Percentiles rank a stretch among this genome's conserved stretches.
Evolutionary conservation across 1,284 basidiomycete genomes (phyloP).

Genomic region (Puccinia novopanici): DNA sequence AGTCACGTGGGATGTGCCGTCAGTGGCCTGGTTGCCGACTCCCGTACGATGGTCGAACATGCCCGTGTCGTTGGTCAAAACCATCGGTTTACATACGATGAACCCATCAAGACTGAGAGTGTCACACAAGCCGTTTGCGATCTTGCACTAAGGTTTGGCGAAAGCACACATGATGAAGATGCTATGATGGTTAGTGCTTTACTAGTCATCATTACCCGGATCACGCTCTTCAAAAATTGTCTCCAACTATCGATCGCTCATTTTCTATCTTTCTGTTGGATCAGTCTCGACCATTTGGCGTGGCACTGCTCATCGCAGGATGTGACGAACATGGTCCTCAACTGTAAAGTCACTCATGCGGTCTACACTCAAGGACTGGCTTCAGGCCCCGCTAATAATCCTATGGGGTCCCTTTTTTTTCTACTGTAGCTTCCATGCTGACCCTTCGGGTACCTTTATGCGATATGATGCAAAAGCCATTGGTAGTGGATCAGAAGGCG

Average conservation of each 20-base stretch:
- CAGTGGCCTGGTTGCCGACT: slow-evolving; percentile 96
- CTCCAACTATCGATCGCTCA: not conserved
- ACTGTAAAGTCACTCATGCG: slow-evolving; percentile 65
- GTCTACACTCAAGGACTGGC: not conserved
- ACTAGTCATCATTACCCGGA: not conserved
- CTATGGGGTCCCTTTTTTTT: slow-evolving; percentile 40
- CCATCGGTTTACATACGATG: slow-evolving; percentile 96
- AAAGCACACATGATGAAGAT: slow-evolving; percentile 84
- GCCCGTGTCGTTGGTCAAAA: slow-evolving; percentile 96
- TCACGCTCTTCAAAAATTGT: not conserved
- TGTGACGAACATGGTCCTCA: slow-evolving; percentile 95
- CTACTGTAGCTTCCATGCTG: slow-evolving; percentile 81
- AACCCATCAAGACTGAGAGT: slow-evolving; percentile 93
- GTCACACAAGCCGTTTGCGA: slow-evolving; percentile 98
- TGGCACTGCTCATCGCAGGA: slow-evolving; percentile 93
- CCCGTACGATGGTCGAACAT: slow-evolving; percentile 99
- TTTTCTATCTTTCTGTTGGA: not conserved
- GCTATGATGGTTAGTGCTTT: slow-evolving; percentile 77
- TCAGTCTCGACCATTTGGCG: slow-evolving; percentile 93
- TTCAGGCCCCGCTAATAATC: not conserved
- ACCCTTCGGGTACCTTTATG: slow-evolving; percentile 98
- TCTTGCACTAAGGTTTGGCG: slow-evolving; percentile 93
- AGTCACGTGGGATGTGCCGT: slow-evolving; percentile 94
- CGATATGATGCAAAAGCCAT: slow-evolving; percentile 98
- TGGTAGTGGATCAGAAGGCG: slow-evolving; percentile 95